Evolutionary conservation across 208 protist genomes (phyloP), one percentile per base, ranked within the genome.

Genomic region (Leishmania martiniquensis): DNA sequence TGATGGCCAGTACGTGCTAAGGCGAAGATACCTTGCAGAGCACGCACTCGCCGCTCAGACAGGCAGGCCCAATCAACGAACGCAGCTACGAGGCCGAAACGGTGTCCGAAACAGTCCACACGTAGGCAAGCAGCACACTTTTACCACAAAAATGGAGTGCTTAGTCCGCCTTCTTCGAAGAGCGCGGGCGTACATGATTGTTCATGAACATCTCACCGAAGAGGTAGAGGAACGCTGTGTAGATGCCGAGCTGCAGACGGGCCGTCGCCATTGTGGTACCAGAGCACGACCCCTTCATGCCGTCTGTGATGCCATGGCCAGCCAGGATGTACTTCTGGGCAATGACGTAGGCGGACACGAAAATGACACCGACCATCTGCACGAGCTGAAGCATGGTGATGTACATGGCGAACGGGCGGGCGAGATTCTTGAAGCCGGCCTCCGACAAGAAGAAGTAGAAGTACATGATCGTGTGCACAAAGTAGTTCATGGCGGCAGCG

Each of bases 401-500:
- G 77, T 96, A 85, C 71, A 89, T 92, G 20, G 91, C 92, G 66
- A 97, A 89, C 0, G 91, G 88, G 73, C 87, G 84, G 39, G 92
- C 81, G 45, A 95, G 74, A 57, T 85, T 83, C 81, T 87, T 84
- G 75, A 88, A 79, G 52, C 92, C 90, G 22, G 85, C 84, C 39
- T 89, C 92, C 12, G 86, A 87, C 32, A 97, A 62, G 54, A 88
- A 86, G 81, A 98, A 99, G 87, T 98, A 99, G 10, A 91, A 89
- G 87, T 99, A 99, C 97, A 99, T 98, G 85, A 98, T 88, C 12
- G 94, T 87, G 87, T 98, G 98, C n/a, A 98, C 96, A 37, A 83
- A 88, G 85, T 97, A 96, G 83, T 99, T 99, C 89, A 98, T 92
- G 9, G 90, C 81, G 22, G 92, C 91, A 66, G 96, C 98, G 79